phyloP scores from a whole-genome alignment of 202 grass and related monocot genomes.

The Bolboschoenoplectus hybrid region DNA sequence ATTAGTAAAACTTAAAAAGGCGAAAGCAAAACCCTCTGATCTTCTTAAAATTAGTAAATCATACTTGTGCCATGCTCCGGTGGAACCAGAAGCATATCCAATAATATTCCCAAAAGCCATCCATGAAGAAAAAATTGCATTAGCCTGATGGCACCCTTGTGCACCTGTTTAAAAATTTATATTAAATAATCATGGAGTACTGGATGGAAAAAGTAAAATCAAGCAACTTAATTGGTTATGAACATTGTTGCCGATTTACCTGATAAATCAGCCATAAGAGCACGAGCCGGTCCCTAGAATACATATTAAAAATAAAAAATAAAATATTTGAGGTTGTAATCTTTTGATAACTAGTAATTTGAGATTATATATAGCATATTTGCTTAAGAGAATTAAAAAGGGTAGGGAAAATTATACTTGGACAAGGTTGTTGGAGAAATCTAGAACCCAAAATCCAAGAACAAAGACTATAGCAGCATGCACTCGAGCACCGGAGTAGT shows the following conservation, averaged over 20 bases:
- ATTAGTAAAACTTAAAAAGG: not conserved
- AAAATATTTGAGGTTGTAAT: conserved; percentile 9
- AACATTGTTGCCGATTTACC: conserved; percentile 41
- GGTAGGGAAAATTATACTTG: conserved; percentile 46
- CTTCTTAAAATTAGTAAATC: not conserved
- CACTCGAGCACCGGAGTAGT: conserved; percentile 80
- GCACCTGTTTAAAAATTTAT: conserved; percentile 41
- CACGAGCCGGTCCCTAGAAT: conserved; percentile 72
- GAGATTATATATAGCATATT: conserved; percentile 26
- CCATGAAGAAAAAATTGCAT: conserved; percentile 91
- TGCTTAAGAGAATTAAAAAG: not conserved
- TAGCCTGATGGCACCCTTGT: conserved; percentile 70
- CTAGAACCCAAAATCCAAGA: conserved; percentile 92
- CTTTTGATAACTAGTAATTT: not conserved
- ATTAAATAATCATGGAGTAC: conserved; percentile 35
- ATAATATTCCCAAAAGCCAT: conserved; percentile 92
- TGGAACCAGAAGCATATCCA: conserved; percentile 91
- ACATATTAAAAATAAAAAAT: not conserved
- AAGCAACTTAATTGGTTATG: not conserved
- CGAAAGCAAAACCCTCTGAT: not conserved
- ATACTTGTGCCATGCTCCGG: conserved; percentile 83
- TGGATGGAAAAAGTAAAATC: not conserved
- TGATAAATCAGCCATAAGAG: conserved; percentile 90
- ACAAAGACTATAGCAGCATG: conserved; percentile 86
- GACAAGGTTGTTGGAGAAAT: conserved; percentile 88